Base-by-base conservation (phyloP, 768 basidiomycete genomes). In the Lactarius evosmus region DNA sequence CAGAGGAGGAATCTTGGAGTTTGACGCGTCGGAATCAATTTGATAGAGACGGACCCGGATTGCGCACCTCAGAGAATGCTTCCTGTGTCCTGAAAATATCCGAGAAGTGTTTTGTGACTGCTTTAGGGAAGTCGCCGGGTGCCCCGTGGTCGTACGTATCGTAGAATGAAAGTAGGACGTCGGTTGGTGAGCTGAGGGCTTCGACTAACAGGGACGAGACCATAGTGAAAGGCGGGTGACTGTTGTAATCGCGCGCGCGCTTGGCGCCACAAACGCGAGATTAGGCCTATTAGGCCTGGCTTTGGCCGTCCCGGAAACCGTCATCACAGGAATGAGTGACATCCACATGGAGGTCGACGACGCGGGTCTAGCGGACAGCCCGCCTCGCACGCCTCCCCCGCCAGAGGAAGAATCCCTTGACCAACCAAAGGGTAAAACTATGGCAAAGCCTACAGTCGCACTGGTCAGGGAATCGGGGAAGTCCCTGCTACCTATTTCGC, bases 401-500 rank as follows among this genome's bases (percentile, higher is more conserved):
- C 32, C 29, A 25, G 38, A 51, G 30, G 58, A 49, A 17, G 32
- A 60, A 25, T 22, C 56, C 34, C 32, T 53, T 7, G 30, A 56
- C 8, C 59, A 29, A 41, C 22, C 61, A 41, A 52, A 67, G 52
- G 67, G 61, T 41, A 52, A 68, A 34, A 62, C 66, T 54, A 55
- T 56, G 12, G 33, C 66, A 22, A 69, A 69, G 40, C 61, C 66
- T 16, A 59, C 68, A 7, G 69, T 67, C 29, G 57, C 34, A 33
- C 27, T 58, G 53, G 58, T 7, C 14, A 68, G 80, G 57, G 79
- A 79, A 56, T 75, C 77, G 2, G 93, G 93, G 36, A 93, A 86
- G 69, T 86, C 91, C 1, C 66, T 89, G 25, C 75, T 94, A 52
- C 93, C 93, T 0, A 80, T 90, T 58, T 78, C 88, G 2, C 82